A percentile compares a stretch with the other conserved stretches of the same genome.
These are phyloP conservation scores for Elaeagnus macrophylla DNA, from an alignment of 306 rosid genomes.

Conservation along the genomic window DNA sequence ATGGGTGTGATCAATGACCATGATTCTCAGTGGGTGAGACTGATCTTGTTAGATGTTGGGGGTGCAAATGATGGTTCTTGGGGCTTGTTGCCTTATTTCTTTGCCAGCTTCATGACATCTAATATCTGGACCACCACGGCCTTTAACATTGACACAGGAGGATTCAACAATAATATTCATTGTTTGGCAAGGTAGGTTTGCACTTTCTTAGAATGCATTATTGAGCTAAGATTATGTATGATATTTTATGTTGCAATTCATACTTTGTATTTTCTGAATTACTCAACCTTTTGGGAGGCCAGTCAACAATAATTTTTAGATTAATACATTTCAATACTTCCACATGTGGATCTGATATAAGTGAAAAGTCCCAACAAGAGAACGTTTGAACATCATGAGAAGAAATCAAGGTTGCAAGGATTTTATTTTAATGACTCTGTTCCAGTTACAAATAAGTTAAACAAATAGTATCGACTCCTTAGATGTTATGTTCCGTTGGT, in stretches of 20 bases:
- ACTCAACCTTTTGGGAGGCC: too few species aligned
- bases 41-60: conserved; percentile 84
- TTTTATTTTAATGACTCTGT: too few species aligned
- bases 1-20: conserved; percentile 60
- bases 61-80: conserved; percentile 96
- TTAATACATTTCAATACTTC: too few species aligned
- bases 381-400: too few species aligned
- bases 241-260: background rate
- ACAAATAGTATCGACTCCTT: too few species aligned
- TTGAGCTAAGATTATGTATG: background rate
- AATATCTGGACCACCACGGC: conserved; percentile 83
- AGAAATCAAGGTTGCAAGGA: too few species aligned
- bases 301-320: too few species aligned
- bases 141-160: conserved; percentile 89
- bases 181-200: conserved; percentile 82
- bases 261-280: too few species aligned
- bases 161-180: conserved; percentile 86
- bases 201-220: conserved; percentile 6
- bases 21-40: conserved; percentile 87
- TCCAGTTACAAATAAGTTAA: too few species aligned
- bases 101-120: conserved; percentile 91
- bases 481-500: too few species aligned
- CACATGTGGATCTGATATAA: too few species aligned
- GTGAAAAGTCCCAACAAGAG: too few species aligned
- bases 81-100: conserved; percentile 88